Base-by-base conservation (phyloP, 2,329 filamentous ascomycete genomes). In the Xylaria arbuscula region DNA sequence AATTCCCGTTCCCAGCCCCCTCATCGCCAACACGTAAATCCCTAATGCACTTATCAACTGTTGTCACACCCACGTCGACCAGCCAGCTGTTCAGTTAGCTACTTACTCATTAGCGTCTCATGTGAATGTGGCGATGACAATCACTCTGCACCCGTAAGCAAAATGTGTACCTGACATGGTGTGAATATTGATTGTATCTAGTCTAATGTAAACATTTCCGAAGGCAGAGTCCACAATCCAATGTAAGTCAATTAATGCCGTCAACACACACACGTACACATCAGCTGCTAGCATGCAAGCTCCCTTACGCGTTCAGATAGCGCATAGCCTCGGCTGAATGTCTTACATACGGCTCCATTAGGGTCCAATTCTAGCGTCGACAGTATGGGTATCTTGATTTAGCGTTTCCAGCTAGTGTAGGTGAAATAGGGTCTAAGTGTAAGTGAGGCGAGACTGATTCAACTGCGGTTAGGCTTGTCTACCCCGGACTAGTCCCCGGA, bases 401-500 rank as follows among this genome's bases (percentile, higher is more conserved):
- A 55, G 60, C 40, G 60, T 38, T 8, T 34, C 53, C 13, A 40
- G 17, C 7, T 24, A 22, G 32, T 54, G 32, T 55, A 38, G 22
- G 32, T n/a, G n/a, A 42, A 42, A n/a, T n/a, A n/a, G n/a, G n/a
- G n/a, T n/a, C 13, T 11, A 11, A 42, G 2, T 11, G 11, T 45
- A n/a, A 47, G 45, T 47, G 45, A 53, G 4, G 24, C 28, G 28
- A 54, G 51, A 54, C 28, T 19, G 51, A 54, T 17, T 17, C 24
- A 32, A 32, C 42, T 45, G n/a, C 42, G 8, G 45, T 22, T 47
- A 22, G 28, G 50, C 9, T 7, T 32, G 22, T 57, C 28, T 57
- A 61, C 58, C 32, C 42, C 45, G 45, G 45, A 48, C 58, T 55
- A 48, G 11, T 10, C 63, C 57, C 64, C 58, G 58, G 57, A 62